These are phyloP conservation scores for Nadsonia fulvescens DNA, from an alignment of 805 yeast species.

Conservation along the genomic window DNA sequence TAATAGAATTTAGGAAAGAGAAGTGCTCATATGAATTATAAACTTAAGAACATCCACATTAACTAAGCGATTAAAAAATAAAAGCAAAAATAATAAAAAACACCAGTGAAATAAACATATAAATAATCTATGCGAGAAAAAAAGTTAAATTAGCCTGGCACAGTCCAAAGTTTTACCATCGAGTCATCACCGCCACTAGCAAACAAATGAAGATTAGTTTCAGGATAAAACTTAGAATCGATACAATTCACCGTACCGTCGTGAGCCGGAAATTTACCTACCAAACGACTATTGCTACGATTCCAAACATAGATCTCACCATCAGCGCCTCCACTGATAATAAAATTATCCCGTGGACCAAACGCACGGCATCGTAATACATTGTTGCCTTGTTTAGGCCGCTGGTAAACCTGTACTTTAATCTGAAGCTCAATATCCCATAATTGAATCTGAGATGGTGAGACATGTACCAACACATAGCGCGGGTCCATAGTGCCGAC, in stretches of 20 bases:
- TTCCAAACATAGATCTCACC: slow-evolving; percentile 68
- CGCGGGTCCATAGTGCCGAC: too few species aligned
- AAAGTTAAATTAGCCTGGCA: too few species aligned
- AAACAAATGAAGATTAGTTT: slow-evolving; percentile 33
- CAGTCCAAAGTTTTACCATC: slow-evolving; percentile 37
- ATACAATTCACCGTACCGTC: slow-evolving; percentile 55
- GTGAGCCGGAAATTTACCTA: slow-evolving; percentile 47
- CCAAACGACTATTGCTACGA: slow-evolving; percentile 45
- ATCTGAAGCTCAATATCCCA: slow-evolving; percentile 75
- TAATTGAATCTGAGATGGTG: slow-evolving; percentile 60
- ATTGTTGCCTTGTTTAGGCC: slow-evolving; percentile 52
- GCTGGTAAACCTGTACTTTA: slow-evolving; percentile 37
- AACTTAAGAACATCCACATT: too few species aligned
- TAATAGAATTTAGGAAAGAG: too few species aligned
- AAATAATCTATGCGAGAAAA: too few species aligned
- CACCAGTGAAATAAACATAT: too few species aligned
- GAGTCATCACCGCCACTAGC: slow-evolving; percentile 80
- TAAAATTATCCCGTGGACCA: slow-evolving; percentile 56
- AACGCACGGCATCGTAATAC: slow-evolving; percentile 57
- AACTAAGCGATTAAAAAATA: too few species aligned
- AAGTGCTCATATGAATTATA: too few species aligned
- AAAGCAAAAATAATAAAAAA: too few species aligned
- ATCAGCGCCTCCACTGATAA: slow-evolving; percentile 74
- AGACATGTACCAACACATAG: too few species aligned
- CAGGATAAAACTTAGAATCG: slow-evolving; percentile 60